A percentile compares a stretch with the other conserved stretches of the same genome.
phyloP scores from a whole-genome alignment of 768 basidiomycete species.

The Antrodiella citrinella region DNA sequence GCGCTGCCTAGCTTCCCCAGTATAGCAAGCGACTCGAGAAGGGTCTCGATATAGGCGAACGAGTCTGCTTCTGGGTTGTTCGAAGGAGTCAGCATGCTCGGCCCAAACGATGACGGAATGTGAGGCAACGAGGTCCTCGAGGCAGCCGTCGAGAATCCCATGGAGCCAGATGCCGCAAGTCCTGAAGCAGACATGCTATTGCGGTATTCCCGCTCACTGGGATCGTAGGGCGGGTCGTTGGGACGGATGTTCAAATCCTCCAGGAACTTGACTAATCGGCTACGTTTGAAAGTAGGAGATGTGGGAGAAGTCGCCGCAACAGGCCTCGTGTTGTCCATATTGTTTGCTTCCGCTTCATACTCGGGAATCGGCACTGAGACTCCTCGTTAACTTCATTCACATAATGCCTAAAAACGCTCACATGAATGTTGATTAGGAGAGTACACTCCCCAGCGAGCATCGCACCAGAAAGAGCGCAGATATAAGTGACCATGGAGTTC shows the following conservation, averaged over 20 bases:
- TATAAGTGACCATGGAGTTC: slow-evolving; percentile 97
- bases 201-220: slow-evolving; percentile 34
- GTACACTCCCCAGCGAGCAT: slow-evolving; percentile 85
- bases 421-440: slow-evolving; percentile 68
- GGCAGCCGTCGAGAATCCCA: slow-evolving; percentile 11
- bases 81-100: slow-evolving; percentile 18
- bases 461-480: slow-evolving; percentile 94
- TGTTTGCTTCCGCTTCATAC: slow-evolving; percentile 42
- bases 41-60: slow-evolving; percentile 86
- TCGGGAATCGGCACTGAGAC: slow-evolving; percentile 56
- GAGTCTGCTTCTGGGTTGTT: slow-evolving; percentile 87
- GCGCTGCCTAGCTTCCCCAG: slow-evolving; percentile 82
- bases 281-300: slow-evolving; percentile 32
- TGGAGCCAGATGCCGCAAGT: slow-evolving; percentile 10
- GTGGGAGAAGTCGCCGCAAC: slow-evolving; percentile 32
- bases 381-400: slow-evolving; percentile 4
- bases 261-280: slow-evolving; percentile 55
- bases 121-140: slow-evolving; percentile 15
- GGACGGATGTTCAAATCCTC: slow-evolving; percentile 58
- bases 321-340: slow-evolving; percentile 20
- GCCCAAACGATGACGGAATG: not conserved
- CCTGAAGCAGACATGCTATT: slow-evolving; percentile 14
- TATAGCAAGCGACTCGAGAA: slow-evolving; percentile 88
- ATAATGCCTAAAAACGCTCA: slow-evolving; percentile 33
- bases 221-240: slow-evolving; percentile 70